Evolutionary conservation across 495 filamentous ascomycete genomes (phyloP).

Genomic region (Sordaria brevicollis): DNA sequence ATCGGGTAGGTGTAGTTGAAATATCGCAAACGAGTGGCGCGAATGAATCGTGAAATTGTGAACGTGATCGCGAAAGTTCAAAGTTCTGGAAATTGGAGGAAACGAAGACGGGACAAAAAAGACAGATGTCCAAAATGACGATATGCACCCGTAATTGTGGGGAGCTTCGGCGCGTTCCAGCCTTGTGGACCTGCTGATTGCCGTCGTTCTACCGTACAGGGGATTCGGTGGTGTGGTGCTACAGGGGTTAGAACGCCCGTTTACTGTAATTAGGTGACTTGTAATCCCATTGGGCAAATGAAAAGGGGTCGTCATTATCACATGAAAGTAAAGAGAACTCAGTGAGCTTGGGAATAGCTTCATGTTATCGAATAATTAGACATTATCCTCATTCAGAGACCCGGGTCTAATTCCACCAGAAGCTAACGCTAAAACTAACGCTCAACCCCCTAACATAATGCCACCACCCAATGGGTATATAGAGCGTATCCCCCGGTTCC

Average conservation of each 20-base stretch:
- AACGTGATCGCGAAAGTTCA: background rate
- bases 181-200: background rate
- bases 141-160: background rate
- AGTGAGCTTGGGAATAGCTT: background rate
- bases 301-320: background rate
- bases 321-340: background rate
- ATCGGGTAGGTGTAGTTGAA: background rate
- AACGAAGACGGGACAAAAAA: background rate
- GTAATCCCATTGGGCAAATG: background rate
- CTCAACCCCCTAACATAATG: constrained; percentile 86
- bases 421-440: constrained; percentile 90
- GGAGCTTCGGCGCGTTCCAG: background rate
- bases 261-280: background rate
- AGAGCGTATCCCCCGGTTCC: constrained; percentile 71
- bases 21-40: background rate
- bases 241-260: background rate
- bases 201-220: background rate
- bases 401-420: constrained; percentile 92
- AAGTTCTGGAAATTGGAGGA: background rate
- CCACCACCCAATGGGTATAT: constrained; percentile 96
- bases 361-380: too few relatives aligned
- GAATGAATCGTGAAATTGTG: background rate
- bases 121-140: constrained; percentile 13
- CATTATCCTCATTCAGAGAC: too few relatives aligned
- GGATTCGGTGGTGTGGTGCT: background rate